These are phyloP conservation scores for Litchi chinensis DNA, from an alignment of 345 rosid genomes.

Conservation along the genomic window DNA sequence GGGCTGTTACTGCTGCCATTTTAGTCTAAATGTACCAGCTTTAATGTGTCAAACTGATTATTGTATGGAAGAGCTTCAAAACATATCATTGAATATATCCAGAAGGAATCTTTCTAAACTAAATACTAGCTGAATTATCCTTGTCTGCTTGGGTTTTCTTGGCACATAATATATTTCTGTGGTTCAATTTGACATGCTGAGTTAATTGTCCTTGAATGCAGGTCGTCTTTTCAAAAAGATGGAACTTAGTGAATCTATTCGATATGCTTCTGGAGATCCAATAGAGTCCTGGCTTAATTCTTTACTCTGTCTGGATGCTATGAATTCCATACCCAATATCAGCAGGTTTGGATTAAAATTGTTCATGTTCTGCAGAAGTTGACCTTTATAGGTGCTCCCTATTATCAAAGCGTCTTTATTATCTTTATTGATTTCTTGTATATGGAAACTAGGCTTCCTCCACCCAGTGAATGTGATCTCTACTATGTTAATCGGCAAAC, in stretches of 20 bases:
- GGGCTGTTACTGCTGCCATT: constrained; percentile 1
- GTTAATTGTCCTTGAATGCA: constrained; percentile 33
- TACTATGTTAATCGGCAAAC: constrained; percentile 93
- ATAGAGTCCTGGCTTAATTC: constrained; percentile 93
- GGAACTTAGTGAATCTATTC: constrained; percentile 87
- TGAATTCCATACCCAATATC: constrained; percentile 68
- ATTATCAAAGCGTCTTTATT: background rate
- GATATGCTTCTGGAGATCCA: constrained; percentile 95
- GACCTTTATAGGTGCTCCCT: constrained; percentile 1
- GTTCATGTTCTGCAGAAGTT: background rate
- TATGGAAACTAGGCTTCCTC: constrained; percentile 63
- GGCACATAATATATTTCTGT: background rate
- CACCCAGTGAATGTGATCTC: constrained; percentile 80
- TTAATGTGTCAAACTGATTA: background rate
- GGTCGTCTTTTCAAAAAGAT: constrained; percentile 90
- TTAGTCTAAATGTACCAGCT: background rate
- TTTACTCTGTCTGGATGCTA: constrained; percentile 88
- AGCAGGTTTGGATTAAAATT: constrained; percentile 49
- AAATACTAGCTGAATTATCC: background rate
- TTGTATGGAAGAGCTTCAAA: background rate
- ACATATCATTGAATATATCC: background rate
- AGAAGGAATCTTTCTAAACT: background rate
- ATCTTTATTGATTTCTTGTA: constrained; percentile 18
- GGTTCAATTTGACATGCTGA: background rate
- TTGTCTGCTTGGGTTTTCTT: background rate